Conservation (phyloP, 495 filamentous ascomycete species). For the Neurospora sublineolata region DNA sequence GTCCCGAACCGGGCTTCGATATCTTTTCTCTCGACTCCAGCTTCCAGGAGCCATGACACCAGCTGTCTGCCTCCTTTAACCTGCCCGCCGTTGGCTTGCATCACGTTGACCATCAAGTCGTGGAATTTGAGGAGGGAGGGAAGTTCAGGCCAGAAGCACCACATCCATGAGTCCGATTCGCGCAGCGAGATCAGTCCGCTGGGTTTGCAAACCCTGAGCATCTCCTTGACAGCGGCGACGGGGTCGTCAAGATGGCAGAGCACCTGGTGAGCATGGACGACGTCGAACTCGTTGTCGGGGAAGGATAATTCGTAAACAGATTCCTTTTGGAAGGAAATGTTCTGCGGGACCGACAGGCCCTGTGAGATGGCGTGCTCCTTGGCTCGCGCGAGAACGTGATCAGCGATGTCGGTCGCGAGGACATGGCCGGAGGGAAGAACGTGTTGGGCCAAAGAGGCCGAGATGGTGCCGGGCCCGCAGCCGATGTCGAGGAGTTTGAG, state of each 20-base stretch:
- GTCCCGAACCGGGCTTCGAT: constrained; percentile 26
- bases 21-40: constrained; percentile 24
- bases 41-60: constrained; percentile 31
- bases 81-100: constrained; percentile 22
- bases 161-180: constrained; percentile 26
- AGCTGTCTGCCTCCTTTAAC: constrained; percentile 25
- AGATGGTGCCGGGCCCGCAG: constrained; percentile 29
- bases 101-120: constrained; percentile 15
- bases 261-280: constrained; percentile 30
- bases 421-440: constrained; percentile 24
- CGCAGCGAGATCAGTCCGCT: constrained; percentile 33
- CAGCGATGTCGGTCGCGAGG: constrained; percentile 30
- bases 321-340: constrained; percentile 29
- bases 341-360: constrained; percentile 16
- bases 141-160: constrained; percentile 25
- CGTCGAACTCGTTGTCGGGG: constrained; percentile 29
- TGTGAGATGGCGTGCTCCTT: constrained; percentile 10
- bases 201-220: constrained; percentile 31
- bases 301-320: constrained; percentile 29
- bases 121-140: constrained; percentile 25
- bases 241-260: constrained; percentile 28
- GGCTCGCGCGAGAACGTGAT: constrained; percentile 25
- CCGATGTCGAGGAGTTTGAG: constrained; percentile 29
- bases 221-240: constrained; percentile 27
- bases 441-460: constrained; percentile 23